A percentile compares a stretch with the other conserved stretches of the same genome.
These are phyloP conservation scores for Cucurbita ficifolia DNA, from an alignment of 306 rosid genomes.

Conservation along the genomic window DNA sequence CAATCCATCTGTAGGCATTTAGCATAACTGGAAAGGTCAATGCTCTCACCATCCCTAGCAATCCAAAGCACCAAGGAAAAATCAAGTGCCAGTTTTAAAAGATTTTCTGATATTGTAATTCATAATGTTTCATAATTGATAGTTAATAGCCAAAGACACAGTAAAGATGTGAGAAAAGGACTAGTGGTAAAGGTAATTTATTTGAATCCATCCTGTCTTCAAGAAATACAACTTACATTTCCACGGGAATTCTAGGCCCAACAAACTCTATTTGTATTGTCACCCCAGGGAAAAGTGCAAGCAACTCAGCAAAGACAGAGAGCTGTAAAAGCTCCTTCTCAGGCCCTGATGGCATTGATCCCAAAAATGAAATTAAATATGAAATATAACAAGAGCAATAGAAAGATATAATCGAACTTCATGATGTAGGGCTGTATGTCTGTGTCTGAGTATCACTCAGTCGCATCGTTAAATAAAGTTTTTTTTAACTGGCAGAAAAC, in stretches of 20 bases:
- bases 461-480: background rate
- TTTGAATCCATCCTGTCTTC: background rate
- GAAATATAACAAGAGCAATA: background rate
- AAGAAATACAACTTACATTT: slow-evolving; percentile 33
- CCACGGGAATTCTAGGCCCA: slow-evolving; percentile 70
- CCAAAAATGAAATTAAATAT: background rate
- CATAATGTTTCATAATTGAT: background rate
- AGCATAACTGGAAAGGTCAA: slow-evolving; percentile 34
- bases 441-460: background rate
- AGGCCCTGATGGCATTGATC: slow-evolving; percentile 39
- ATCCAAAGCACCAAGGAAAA: slow-evolving; percentile 16
- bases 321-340: slow-evolving; percentile 87
- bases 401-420: background rate
- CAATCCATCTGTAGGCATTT: slow-evolving; percentile 42
- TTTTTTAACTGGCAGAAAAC: background rate
- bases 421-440: background rate
- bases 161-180: background rate
- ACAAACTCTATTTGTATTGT: slow-evolving; percentile 48
- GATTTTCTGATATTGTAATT: background rate
- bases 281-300: slow-evolving; percentile 58
- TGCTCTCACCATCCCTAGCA: slow-evolving; percentile 62
- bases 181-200: background rate
- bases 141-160: background rate
- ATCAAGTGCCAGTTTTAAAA: background rate
- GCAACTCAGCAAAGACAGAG: slow-evolving; percentile 57